Evolutionary conservation across 2,329 filamentous ascomycete species (phyloP), one percentile per base, ranked within the genome.

Genomic region (Diplodia intermedia): DNA sequence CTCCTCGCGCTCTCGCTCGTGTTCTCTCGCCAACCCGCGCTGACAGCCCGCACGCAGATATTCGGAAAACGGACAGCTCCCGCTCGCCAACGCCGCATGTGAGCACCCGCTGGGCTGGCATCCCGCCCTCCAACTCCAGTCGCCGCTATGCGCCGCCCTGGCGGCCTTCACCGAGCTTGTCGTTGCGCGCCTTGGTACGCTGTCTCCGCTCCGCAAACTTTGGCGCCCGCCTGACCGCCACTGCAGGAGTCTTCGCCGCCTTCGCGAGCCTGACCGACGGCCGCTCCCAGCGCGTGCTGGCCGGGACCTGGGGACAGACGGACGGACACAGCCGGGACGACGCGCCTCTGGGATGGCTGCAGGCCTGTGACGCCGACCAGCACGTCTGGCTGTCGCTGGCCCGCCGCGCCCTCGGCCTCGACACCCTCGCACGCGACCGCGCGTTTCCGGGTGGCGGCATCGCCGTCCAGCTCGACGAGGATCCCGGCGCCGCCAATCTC

Each of bases 221-320:
- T 52, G 60, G 60, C 60, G 43, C 60, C 60, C 60, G 60, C 60
- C 60, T 63, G 60, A 63, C 60, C 60, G 60, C 60, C 60, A 63
- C 60, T 63, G 60, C 60, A 63, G 60, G 60, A 36, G 53, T 67
- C 54, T 60, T 60, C 40, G 65, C 53, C 53, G 65, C 65, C 65
- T 67, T 67, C 55, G 65, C 55, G n/a, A 67, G 47, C 53, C 65
- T 67, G 54, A 60, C 53, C 65, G 65, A 67, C 36, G 65, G 65
- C 65, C 38, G 53, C 40, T 26, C 65, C 65, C 65, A 57, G 15
- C 54, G 65, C 54, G 40, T 67, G 29, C 53, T 67, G 65, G 65
- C 65, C 55, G 65, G 54, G 9, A 52, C 31, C 36, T 57, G 54
- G 53, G 54, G 40, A 49, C 53, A 50, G 50, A 56, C 63, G 43